Percentiles rank a stretch among this genome's conserved stretches.
phyloP scores from a whole-genome alignment of 805 yeast species.

The Sungouiella blattae region DNA sequence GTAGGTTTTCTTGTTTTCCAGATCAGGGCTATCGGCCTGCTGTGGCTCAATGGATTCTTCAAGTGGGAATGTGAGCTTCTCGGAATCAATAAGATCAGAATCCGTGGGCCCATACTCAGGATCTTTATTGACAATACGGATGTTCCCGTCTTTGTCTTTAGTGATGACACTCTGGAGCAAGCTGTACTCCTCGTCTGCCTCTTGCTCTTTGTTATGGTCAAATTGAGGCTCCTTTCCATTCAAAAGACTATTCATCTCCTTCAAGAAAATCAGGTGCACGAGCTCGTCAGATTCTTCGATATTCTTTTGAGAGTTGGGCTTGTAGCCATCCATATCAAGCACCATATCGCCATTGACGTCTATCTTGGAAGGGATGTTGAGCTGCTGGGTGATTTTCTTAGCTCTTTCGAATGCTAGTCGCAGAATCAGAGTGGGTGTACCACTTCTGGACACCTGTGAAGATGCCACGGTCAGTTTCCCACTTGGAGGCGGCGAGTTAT shows the following conservation, averaged over 20 bases:
- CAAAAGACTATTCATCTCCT: slow-evolving; percentile 51
- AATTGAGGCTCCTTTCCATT: slow-evolving; percentile 9
- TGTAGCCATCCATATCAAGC: slow-evolving; percentile 94
- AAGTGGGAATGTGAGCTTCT: slow-evolving; percentile 5
- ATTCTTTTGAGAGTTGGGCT: slow-evolving; percentile 71
- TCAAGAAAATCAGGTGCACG: slow-evolving; percentile 66
- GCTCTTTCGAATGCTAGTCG: slow-evolving; percentile 54
- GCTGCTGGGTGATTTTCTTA: slow-evolving; percentile 57
- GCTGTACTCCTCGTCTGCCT: slow-evolving; percentile 19
- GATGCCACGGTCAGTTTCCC: slow-evolving; percentile 5
- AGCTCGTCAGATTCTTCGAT: slow-evolving; percentile 73
- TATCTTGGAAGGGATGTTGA: slow-evolving; percentile 83
- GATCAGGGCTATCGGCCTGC: slow-evolving; percentile 1
- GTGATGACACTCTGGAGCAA: slow-evolving; percentile 37
- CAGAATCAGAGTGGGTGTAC: slow-evolving; percentile 8
- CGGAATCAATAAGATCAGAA: slow-evolving; percentile 6
- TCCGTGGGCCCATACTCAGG: slow-evolving; percentile 8
- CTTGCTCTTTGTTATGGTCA: slow-evolving; percentile 7
- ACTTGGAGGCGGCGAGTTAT: slow-evolving; percentile 15
- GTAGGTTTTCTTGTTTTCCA: slow-evolving; percentile 36
- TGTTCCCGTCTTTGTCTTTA: slow-evolving; percentile 66
- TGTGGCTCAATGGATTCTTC: slow-evolving; percentile 4
- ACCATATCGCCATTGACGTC: slow-evolving; percentile 88
- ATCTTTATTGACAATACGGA: slow-evolving; percentile 45
- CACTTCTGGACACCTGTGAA: slow-evolving; percentile 18